phyloP scores from a whole-genome alignment of 768 basidiomycete species.

The Leccinellum albellum region DNA sequence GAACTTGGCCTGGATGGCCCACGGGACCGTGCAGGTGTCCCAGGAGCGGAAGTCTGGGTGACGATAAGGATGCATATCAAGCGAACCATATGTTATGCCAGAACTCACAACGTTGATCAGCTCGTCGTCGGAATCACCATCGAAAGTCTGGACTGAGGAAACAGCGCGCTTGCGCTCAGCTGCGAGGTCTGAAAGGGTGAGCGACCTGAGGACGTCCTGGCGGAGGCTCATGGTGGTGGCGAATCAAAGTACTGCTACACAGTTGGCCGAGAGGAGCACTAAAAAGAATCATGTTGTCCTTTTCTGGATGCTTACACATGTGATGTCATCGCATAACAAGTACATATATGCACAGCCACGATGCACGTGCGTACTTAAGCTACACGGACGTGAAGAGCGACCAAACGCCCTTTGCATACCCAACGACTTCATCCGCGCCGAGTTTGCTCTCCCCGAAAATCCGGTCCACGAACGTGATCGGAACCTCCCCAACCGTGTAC shows the following conservation, averaged over 20 bases:
- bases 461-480: conserved; percentile 92
- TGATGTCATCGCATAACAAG: conserved; percentile 23
- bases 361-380: conserved; percentile 8
- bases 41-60: conserved; percentile 59
- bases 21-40: conserved; percentile 63
- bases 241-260: conserved; percentile 6
- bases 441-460: conserved; percentile 93
- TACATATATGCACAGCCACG: conserved; percentile 1
- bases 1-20: conserved; percentile 47
- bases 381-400: conserved; percentile 70
- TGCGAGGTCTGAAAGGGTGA: conserved; percentile 36
- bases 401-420: conserved; percentile 85
- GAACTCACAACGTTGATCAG: conserved; percentile 67
- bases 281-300: conserved; percentile 4
- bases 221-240: conserved; percentile 57
- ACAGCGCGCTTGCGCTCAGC: conserved; percentile 22
- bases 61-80: conserved; percentile 8
- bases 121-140: conserved; percentile 63
- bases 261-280: background rate
- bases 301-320: conserved; percentile 17
- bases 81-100: background rate
- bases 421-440: conserved; percentile 82
- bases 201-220: conserved; percentile 64
- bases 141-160: conserved; percentile 13
- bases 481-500: conserved; percentile 85